phyloP scores from a whole-genome alignment of 129 eudicot genomes.

The Artemisia annua region DNA sequence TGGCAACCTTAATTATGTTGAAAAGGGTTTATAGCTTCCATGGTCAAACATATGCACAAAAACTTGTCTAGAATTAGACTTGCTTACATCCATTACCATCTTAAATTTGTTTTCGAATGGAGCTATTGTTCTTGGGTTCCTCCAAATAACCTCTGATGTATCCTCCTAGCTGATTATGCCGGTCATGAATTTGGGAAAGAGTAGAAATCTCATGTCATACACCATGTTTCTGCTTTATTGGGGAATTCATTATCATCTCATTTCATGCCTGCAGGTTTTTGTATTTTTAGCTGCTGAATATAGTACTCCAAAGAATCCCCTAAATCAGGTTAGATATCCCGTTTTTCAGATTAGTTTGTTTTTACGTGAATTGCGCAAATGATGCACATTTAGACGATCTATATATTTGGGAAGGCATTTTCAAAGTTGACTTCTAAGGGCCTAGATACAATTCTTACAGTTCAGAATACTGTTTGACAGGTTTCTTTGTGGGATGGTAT shows the following conservation, averaged over 20 bases:
- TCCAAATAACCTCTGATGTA: no score
- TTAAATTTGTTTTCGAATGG: not conserved
- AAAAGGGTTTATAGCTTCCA: conserved; percentile 5
- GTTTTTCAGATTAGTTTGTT: not conserved
- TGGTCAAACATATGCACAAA: conserved; percentile 1
- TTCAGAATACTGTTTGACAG: conserved; percentile 34
- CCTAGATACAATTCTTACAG: not conserved
- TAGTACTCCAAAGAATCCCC: conserved; percentile 73
- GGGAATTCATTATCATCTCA: conserved; percentile 6
- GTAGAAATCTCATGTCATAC: not conserved
- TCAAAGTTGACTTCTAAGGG: not conserved
- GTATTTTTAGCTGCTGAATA: conserved; percentile 98
- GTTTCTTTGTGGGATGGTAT: conserved; percentile 89
- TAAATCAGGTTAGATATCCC: conserved; percentile 65
- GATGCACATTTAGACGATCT: not conserved
- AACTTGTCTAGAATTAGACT: not conserved
- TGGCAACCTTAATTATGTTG: not conserved
- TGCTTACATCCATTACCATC: not conserved
- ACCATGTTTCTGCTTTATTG: not conserved
- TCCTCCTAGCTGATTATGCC: not conserved
- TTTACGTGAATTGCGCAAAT: not conserved
- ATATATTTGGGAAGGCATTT: not conserved
- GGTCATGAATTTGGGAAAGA: not conserved
- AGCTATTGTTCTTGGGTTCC: not conserved
- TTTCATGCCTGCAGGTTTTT: conserved; percentile 66